Percentiles rank a stretch among this genome's conserved stretches.
These are phyloP conservation scores for Zygnema circumcarinatum DNA, from an alignment of 139 green algal species.

Conservation along the genomic window DNA sequence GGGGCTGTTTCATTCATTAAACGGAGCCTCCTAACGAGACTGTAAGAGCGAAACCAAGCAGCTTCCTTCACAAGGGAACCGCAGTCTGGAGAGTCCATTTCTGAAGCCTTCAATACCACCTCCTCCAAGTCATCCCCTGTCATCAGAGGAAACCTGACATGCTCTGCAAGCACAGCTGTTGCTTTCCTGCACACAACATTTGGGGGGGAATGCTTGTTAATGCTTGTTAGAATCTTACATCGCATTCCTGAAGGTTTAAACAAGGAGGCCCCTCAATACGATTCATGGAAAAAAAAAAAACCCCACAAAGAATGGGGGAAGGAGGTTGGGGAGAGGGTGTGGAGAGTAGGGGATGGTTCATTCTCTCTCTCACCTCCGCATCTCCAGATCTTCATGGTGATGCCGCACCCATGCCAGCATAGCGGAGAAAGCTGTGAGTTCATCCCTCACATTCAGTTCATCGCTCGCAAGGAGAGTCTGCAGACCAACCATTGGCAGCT, in stretches of 20 bases:
- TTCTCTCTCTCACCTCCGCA: background rate
- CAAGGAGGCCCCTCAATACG: background rate
- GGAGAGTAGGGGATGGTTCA: background rate
- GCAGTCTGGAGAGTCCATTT: constrained; percentile 40
- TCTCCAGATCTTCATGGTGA: constrained; percentile 9
- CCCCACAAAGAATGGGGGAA: background rate
- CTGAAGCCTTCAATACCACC: constrained; percentile 43
- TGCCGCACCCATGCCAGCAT: constrained; percentile 37
- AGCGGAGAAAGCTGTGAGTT: constrained; percentile 29
- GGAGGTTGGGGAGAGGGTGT: background rate
- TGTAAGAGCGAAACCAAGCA: constrained; percentile 49
- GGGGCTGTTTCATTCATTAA: constrained; percentile 48
- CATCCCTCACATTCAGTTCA: constrained; percentile 40
- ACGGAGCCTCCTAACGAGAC: constrained; percentile 20
- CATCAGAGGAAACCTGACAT: constrained; percentile 50
- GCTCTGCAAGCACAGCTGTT: constrained; percentile 32
- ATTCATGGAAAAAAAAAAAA: background rate
- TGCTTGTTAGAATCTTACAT: no score
- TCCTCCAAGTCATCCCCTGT: constrained; percentile 39
- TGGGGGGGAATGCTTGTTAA: no score
- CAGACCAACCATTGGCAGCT: constrained; percentile 37
- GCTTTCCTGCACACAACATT: constrained; percentile 13
- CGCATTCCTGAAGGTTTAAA: background rate
- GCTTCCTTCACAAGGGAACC: constrained; percentile 23
- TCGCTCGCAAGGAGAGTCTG: constrained; percentile 47